Conservation (phyloP, 106 monocot species). For the Dactylorhiza incarnata region DNA sequence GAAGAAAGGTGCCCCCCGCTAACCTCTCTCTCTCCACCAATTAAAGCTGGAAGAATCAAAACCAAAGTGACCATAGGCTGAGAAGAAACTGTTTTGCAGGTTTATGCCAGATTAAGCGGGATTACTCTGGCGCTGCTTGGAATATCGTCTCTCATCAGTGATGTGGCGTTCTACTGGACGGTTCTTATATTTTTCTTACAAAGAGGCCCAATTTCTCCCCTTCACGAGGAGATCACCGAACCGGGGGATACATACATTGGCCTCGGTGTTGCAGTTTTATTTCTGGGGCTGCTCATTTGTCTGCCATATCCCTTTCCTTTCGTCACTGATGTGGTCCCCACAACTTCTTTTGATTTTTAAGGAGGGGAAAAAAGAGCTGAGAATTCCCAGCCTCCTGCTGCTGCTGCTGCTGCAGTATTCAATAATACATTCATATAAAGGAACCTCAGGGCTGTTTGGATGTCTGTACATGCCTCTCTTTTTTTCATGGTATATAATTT, state of each 20-base stretch:
- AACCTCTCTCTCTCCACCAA: too few relatives aligned
- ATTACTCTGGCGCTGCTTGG: constrained; percentile 62
- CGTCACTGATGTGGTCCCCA: constrained; percentile 4
- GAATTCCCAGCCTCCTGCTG: too few relatives aligned
- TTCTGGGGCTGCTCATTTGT: constrained; percentile 74
- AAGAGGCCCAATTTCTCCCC: constrained; percentile 83
- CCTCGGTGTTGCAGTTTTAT: constrained; percentile 61
- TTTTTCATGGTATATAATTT: too few relatives aligned
- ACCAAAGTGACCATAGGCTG: neutral
- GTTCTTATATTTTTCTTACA: constrained; percentile 89
- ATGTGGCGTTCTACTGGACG: constrained; percentile 91
- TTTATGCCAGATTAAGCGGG: constrained; percentile 44
- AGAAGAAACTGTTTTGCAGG: constrained; percentile 23
- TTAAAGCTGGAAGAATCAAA: too few relatives aligned
- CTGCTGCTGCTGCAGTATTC: too few relatives aligned
- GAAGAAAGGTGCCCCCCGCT: constrained; percentile 73
- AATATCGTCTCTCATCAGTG: constrained; percentile 72
- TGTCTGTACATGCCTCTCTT: too few relatives aligned
- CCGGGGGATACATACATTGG: constrained; percentile 47
- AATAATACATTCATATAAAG: too few relatives aligned
- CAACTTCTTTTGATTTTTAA: too few relatives aligned
- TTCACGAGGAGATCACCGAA: constrained; percentile 88
- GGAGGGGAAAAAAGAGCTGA: too few relatives aligned
- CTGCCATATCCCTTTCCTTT: constrained; percentile 93
- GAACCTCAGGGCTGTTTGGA: too few relatives aligned